Conservation (phyloP, 2,329 filamentous ascomycete species). For the Aspergillus unguis region DNA sequence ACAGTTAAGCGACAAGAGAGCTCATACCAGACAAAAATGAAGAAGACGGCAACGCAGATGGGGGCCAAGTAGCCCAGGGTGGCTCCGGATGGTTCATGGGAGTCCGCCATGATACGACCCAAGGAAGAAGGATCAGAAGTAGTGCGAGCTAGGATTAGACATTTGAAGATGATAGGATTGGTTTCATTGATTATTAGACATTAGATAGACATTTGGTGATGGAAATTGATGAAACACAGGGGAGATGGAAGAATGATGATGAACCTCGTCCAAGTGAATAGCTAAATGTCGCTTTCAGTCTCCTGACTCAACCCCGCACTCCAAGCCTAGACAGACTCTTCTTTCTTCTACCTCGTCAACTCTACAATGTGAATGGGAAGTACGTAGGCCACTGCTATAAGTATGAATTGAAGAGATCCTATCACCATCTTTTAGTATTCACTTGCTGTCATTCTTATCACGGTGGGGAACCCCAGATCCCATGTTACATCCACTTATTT, state of each 20-base stretch:
- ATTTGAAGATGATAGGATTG: not conserved
- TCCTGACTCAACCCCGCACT: constrained; percentile 1
- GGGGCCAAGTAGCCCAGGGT: constrained; percentile 20
- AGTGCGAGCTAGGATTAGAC: not conserved
- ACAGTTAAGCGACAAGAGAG: not conserved
- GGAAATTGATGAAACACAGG: not conserved
- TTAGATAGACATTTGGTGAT: not conserved
- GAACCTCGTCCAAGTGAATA: not conserved
- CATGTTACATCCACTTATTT: constrained; percentile 8
- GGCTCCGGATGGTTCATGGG: constrained; percentile 8
- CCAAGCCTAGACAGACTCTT: not conserved
- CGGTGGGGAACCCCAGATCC: constrained; percentile 11
- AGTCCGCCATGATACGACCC: constrained; percentile 5
- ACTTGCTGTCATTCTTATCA: not conserved
- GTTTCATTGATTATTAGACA: not conserved
- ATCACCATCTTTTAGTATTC: not conserved
- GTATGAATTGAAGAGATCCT: no score
- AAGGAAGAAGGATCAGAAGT: not conserved
- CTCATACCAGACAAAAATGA: constrained; percentile 18
- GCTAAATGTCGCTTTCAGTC: not conserved
- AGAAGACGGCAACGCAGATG: constrained; percentile 16
- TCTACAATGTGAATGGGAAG: no score
- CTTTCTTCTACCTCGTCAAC: no score
- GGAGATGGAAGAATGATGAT: not conserved
- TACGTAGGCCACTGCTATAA: no score